Base-by-base conservation (phyloP, 108 stramenopile genomes). In the Cyclotella cryptica region DNA sequence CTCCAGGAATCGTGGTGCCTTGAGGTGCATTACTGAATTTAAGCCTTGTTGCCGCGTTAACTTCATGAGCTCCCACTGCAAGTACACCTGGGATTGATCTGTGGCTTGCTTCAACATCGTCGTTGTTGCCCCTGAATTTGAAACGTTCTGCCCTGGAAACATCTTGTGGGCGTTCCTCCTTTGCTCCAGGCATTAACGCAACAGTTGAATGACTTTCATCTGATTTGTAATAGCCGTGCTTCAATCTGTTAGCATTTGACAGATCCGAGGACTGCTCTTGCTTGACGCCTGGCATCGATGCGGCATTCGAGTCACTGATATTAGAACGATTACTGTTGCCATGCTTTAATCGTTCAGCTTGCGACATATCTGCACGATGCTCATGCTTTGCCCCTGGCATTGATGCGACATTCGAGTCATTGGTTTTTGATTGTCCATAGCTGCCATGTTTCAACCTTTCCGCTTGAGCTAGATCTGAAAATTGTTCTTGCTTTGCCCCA, bases 381-480 rank as follows among this genome's bases (percentile, higher is more conserved):
- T 47, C 71, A 18, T 29, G 43, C 10, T 45, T 61, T 8, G 60
- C 71, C 5, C 73, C 73, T 19, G 73, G 73, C 54, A 58, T 55
- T 53, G 73, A 53, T 9, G 42, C 60, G 19, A 39, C 35, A 65
- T 21, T 19, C 0, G 45, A 45, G 24, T 17, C 43, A 9, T 11
- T 12, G 18, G 35, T 10, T 17, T 11, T 12, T 3, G 29, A 18
- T 17, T 1, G 8, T 3, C 39, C 61, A 46, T 24, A 21, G 17
- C 43, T 46, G 44, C 64, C 24, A 22, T 21, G 14, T 21, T 71
- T 71, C 26, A 58, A 43, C 27, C 55, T 55, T 58, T 55, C 69
- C 42, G 69, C 53, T 10, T 51, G 14, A n/a, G 28, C 29, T 17
- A 68, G 1, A 53, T 68, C 67, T 35, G 28, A 24, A 10, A 18